phyloP scores from a whole-genome alignment of 768 basidiomycete genomes.

The Macrolepiota fuliginosa region DNA sequence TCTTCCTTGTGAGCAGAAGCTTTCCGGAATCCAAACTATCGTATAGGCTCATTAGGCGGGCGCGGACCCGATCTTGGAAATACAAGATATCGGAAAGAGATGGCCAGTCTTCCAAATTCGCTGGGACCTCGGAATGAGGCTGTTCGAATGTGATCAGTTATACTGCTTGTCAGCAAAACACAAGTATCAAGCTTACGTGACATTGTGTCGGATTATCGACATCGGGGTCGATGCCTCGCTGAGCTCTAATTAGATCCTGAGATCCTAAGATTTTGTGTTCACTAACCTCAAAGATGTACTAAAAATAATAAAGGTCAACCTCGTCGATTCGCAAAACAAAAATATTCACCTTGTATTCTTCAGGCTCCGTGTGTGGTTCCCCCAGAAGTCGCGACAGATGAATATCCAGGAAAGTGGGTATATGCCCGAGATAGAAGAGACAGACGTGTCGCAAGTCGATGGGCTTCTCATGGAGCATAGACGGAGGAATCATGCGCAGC shows the following conservation, averaged over 20 bases:
- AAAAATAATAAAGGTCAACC: background rate
- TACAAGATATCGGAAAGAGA: slow-evolving; percentile 61
- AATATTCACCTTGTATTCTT: slow-evolving; percentile 62
- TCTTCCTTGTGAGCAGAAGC: slow-evolving; percentile 55
- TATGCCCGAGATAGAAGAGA: slow-evolving; percentile 95
- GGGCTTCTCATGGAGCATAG: slow-evolving; percentile 87
- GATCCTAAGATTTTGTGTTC: background rate
- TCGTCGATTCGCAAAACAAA: background rate
- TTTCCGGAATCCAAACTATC: slow-evolving; percentile 56
- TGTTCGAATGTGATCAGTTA: slow-evolving; percentile 26
- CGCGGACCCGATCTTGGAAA: slow-evolving; percentile 77
- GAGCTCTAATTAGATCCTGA: slow-evolving; percentile 7
- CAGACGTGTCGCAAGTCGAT: slow-evolving; percentile 95
- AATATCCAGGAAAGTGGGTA: slow-evolving; percentile 90
- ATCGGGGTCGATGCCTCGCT: slow-evolving; percentile 95
- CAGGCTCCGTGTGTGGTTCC: slow-evolving; percentile 83
- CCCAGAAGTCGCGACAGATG: slow-evolving; percentile 73
- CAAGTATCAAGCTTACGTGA: slow-evolving; percentile 53
- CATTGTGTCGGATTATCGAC: slow-evolving; percentile 87
- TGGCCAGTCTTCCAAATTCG: slow-evolving; percentile 85
- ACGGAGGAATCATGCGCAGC: slow-evolving; percentile 78
- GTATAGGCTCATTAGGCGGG: slow-evolving; percentile 72
- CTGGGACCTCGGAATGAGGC: slow-evolving; percentile 89
- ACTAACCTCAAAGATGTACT: slow-evolving; percentile 76
- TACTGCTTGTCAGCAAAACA: background rate